Base-by-base conservation (phyloP, 305 asterid genomes). In the Stenogyne calaminthoides region DNA sequence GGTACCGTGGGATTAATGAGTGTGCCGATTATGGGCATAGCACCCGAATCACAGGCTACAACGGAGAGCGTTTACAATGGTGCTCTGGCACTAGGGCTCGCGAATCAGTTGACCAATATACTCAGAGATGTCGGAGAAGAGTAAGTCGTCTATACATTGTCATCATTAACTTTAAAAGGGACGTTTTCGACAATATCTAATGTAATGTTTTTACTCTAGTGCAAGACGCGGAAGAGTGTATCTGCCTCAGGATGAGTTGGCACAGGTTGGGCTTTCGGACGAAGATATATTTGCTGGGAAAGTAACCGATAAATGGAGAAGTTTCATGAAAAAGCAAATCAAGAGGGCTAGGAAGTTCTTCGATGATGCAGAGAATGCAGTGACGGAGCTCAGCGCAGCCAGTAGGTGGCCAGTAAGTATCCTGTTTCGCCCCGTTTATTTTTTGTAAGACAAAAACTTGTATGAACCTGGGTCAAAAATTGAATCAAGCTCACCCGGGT, bases 1-100 rank as follows among this genome's bases (percentile, higher is more conserved):
- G 99, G 98, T 63, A 95, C 99, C 0, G 99, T 92, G 2, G 99
- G 99, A 65, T 73, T 95, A 85, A 95, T 95, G 99, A 90, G 97
- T 64, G 97, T 95, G 57, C 99, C 99, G 0, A 76, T 95, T 25
- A 90, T 95, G 98, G 99, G 98, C 42, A 95, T 95, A 77, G 96
- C 93, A 36, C 92, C 96, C 12, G 97, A 90, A 60, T 95, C 99
- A n/a, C 84, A 86, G 73, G 96, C 99, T 49, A 73, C 96, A 0
- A 85, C 96, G 0, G 98, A 90, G 91, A 88, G 91, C 12, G 98
- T 92, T n/a, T 95, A 90, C 62, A 92, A 88, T 52, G 90, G 91
- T 42, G 98, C 96, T 42, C 81, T 95, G 84, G 87, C 88, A 3
- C 75, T 95, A 42, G 99, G 99, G 32, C 82, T 95, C 4, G 99